Conservation (phyloP, 768 basidiomycete species). For the Pulveroboletus ravenelii region DNA sequence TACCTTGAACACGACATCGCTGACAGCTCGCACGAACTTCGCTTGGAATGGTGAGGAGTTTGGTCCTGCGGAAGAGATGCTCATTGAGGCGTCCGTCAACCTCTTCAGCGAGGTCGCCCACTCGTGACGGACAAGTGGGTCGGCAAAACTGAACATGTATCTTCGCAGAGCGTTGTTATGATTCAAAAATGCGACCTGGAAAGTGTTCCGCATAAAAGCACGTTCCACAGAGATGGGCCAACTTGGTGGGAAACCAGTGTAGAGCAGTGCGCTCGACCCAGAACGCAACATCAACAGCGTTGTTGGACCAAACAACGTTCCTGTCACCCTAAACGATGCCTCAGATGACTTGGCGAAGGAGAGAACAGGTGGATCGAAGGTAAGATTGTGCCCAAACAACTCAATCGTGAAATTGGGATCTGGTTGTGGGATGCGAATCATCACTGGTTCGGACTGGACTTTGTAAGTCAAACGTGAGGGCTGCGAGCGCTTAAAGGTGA, state of each 20-base stretch:
- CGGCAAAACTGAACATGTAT: slow-evolving; percentile 94
- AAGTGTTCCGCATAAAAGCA: slow-evolving; percentile 95
- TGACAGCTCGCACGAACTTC: slow-evolving; percentile 59
- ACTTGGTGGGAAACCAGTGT: slow-evolving; percentile 76
- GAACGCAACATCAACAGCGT: slow-evolving; percentile 79
- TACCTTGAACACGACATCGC: slow-evolving; percentile 74
- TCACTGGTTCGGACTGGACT: slow-evolving; percentile 81
- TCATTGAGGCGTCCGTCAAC: slow-evolving; percentile 52
- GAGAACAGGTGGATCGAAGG: slow-evolving; percentile 82
- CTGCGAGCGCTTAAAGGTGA: slow-evolving; percentile 69
- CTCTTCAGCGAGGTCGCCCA: slow-evolving; percentile 68
- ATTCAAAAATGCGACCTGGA: slow-evolving; percentile 83
- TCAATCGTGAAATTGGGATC: slow-evolving; percentile 83
- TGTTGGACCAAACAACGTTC: slow-evolving; percentile 77
- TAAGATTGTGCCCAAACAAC: slow-evolving; percentile 80
- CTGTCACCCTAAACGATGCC: slow-evolving; percentile 87
- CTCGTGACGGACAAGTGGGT: slow-evolving; percentile 67
- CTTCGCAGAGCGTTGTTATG: slow-evolving; percentile 65
- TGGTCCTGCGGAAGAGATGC: slow-evolving; percentile 20
- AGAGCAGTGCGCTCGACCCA: slow-evolving; percentile 79
- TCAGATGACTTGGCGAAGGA: slow-evolving; percentile 74
- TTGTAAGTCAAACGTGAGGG: slow-evolving; percentile 83
- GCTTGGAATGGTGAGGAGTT: slow-evolving; percentile 35
- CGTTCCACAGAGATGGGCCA: slow-evolving; percentile 78
- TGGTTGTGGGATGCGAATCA: slow-evolving; percentile 77